Evolutionary conservation across 1,284 basidiomycete species (phyloP).

Genomic region (Puccinia horiana): DNA sequence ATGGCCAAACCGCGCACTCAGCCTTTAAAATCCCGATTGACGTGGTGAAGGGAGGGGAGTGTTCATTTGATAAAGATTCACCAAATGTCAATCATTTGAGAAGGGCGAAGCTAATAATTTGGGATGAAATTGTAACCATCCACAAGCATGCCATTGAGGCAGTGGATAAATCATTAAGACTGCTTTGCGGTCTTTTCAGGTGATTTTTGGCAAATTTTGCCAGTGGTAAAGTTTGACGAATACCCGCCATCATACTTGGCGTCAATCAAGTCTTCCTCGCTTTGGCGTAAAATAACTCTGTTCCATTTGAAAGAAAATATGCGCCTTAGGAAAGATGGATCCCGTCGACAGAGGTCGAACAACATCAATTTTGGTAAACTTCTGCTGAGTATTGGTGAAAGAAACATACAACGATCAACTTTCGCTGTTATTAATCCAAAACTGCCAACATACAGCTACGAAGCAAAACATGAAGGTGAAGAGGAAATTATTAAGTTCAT

Average conservation of each 20-base stretch:
- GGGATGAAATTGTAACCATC: neutral
- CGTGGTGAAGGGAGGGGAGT: neutral
- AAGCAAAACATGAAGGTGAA: too few species aligned
- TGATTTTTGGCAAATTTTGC: neutral
- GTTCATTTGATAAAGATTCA: neutral
- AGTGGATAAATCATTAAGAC: neutral
- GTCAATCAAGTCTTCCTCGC: neutral
- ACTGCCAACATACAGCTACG: neutral
- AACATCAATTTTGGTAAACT: neutral
- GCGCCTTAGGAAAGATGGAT: neutral
- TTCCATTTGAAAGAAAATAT: neutral
- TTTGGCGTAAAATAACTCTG: neutral
- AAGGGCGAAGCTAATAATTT: neutral
- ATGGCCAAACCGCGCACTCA: conserved; percentile 62
- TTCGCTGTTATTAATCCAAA: neutral
- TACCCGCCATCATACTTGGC: neutral
- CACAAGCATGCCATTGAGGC: neutral
- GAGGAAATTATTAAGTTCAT: neutral
- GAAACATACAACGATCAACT: neutral
- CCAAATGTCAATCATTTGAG: neutral
- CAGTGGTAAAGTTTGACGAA: neutral
- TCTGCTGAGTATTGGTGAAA: neutral
- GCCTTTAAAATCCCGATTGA: conserved; percentile 61
- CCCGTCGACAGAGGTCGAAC: neutral
- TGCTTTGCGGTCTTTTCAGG: neutral